Evolutionary conservation across 805 yeast species (phyloP).

Genomic region (Yarrowia keelungensis): DNA sequence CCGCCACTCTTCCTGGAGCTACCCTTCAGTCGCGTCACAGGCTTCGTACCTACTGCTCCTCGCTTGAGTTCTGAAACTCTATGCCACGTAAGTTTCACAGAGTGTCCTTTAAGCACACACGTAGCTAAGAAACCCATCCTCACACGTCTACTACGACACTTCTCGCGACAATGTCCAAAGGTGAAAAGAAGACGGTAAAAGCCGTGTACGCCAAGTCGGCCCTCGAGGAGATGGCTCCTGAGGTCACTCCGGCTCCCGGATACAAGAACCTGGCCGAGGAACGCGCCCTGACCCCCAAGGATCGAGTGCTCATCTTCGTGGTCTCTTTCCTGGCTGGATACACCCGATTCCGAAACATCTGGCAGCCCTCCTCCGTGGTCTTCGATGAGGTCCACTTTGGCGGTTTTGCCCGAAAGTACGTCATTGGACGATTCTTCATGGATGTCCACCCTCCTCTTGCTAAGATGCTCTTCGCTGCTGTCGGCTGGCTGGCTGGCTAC

Average conservation of each 20-base stretch:
- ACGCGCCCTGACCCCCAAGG: slow-evolving; percentile 38
- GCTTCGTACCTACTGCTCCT: slow-evolving; percentile 3
- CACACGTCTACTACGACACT: slow-evolving; percentile 24
- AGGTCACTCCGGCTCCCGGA: slow-evolving; percentile 19
- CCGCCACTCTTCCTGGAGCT: too few species aligned
- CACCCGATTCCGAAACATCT: slow-evolving; percentile 68
- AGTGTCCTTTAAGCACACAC: slow-evolving; percentile 36
- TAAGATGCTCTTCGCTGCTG: slow-evolving; percentile 62
- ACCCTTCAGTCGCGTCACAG: slow-evolving; percentile 6
- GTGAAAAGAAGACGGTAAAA: slow-evolving; percentile 30
- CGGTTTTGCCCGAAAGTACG: slow-evolving; percentile 88
- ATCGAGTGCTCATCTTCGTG: slow-evolving; percentile 45
- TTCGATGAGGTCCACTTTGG: slow-evolving; percentile 92
- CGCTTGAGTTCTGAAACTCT: slow-evolving; percentile 24
- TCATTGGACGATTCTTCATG: slow-evolving; percentile 66
- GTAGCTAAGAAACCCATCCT: slow-evolving; percentile 20
- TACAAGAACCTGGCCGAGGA: slow-evolving; percentile 36
- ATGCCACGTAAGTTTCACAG: slow-evolving; percentile 36
- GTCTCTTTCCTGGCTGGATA: slow-evolving; percentile 60
- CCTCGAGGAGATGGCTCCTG: slow-evolving; percentile 38
- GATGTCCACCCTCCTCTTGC: slow-evolving; percentile 79
- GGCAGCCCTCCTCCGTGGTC: slow-evolving; percentile 80
- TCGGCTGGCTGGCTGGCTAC: slow-evolving; percentile 61
- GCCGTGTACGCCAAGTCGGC: slow-evolving; percentile 36
- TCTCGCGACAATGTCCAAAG: slow-evolving; percentile 33